A percentile compares a stretch with the other conserved stretches of the same genome.
Conservation (phyloP, 768 basidiomycete species). For the Russula emetica region DNA sequence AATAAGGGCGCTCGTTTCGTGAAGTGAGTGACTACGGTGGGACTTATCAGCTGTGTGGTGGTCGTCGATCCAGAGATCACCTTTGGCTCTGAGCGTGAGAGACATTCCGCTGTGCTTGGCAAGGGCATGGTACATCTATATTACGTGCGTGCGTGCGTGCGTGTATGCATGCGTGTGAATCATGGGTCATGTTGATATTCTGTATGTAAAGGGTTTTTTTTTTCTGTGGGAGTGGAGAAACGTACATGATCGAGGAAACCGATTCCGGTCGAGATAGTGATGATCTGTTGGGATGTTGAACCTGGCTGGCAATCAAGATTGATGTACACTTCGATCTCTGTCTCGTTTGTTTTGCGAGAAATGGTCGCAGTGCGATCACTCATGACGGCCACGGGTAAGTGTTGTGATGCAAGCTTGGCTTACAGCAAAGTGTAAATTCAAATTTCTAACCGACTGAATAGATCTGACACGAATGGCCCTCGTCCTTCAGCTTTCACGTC, state of each 20-base stretch:
- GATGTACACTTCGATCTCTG: slow-evolving; percentile 76
- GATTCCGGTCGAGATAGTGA: slow-evolving; percentile 88
- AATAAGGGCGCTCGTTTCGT: slow-evolving; percentile 11
- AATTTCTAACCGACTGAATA: neutral
- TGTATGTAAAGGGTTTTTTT: too few relatives aligned
- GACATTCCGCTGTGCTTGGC: slow-evolving; percentile 97
- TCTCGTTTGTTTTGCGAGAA: slow-evolving; percentile 86
- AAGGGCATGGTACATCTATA: slow-evolving; percentile 96
- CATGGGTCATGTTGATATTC: neutral
- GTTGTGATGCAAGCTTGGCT: neutral
- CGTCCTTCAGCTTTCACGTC: slow-evolving; percentile 65
- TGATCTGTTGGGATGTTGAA: slow-evolving; percentile 58
- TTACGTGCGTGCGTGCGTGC: too few relatives aligned
- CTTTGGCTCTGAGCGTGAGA: slow-evolving; percentile 83
- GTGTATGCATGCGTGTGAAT: neutral
- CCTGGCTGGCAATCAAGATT: slow-evolving; percentile 77
- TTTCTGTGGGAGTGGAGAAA: slow-evolving; percentile 15
- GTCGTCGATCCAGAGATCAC: slow-evolving; percentile 97
- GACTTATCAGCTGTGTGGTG: slow-evolving; percentile 97
- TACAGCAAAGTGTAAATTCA: neutral
- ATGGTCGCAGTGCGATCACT: slow-evolving; percentile 59
- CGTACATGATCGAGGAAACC: slow-evolving; percentile 97
- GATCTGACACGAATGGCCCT: slow-evolving; percentile 42
- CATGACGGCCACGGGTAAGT: slow-evolving; percentile 31
- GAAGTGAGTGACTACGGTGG: neutral